These are phyloP conservation scores for Acer saccharum DNA, from an alignment of 345 rosid genomes.

Conservation along the genomic window DNA sequence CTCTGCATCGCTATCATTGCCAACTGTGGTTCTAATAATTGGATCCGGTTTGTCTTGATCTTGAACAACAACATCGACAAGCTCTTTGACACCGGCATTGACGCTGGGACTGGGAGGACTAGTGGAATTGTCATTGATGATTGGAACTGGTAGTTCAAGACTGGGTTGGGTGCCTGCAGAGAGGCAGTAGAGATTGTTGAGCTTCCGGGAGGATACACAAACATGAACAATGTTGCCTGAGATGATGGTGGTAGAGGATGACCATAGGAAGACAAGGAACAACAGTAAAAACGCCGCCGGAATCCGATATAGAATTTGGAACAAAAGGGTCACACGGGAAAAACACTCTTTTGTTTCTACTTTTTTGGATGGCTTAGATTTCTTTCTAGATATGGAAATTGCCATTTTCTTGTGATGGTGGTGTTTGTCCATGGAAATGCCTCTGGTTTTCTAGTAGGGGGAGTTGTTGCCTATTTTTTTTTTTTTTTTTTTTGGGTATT, in stretches of 20 bases:
- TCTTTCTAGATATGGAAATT: conserved; percentile 50
- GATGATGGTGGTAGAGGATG: conserved; percentile 71
- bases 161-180: conserved; percentile 75
- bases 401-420: conserved; percentile 47
- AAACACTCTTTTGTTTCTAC: conserved; percentile 25
- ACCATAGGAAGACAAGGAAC: conserved; percentile 60
- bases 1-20: conserved; percentile 18
- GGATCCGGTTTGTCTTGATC: conserved; percentile 8
- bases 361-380: conserved; percentile 37
- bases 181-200: conserved; percentile 75
- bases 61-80: conserved; percentile 21
- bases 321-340: conserved; percentile 31
- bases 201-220: conserved; percentile 78
- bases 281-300: conserved; percentile 52
- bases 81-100: conserved; percentile 18
- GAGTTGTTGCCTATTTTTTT: not conserved
- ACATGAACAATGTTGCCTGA: conserved; percentile 66
- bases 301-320: conserved; percentile 42
- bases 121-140: conserved; percentile 12
- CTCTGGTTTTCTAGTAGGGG: conserved; percentile 37
- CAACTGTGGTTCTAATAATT: conserved; percentile 6
- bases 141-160: conserved; percentile 42
- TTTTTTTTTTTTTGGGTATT: not conserved
- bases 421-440: conserved; percentile 1
- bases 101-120: conserved; percentile 7